Base-by-base conservation (phyloP, 495 filamentous ascomycete species). In the Pseudomonodictys pantanalensis region DNA sequence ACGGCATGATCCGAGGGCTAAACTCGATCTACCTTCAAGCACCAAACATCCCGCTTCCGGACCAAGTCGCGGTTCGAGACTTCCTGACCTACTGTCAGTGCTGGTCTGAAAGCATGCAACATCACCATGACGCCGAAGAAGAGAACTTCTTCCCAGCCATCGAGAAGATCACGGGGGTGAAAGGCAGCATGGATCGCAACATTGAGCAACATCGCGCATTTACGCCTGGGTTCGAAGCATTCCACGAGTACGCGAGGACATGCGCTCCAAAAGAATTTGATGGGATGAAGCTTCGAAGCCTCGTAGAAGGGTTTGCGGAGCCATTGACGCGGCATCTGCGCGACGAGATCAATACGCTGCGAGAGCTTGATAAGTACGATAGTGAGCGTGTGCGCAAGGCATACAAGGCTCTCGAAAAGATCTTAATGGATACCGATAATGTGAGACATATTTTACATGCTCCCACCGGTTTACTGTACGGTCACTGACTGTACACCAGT, bases 11-110 rank as follows among this genome's bases (percentile, higher is more conserved):
- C 44, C 77, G 79, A 26, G 71, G 70, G 6, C 71, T 81, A 4
- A 81, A 81, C 57, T 68, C 70, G 28, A 75, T 80, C 47, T 78
- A 76, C 62, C 67, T 76, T 17, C 78, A 80, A 68, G 74, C 76
- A 0, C 73, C 75, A 0, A 58, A 72, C 52, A 65, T 82, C 1
- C 11, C 58, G 12, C 32, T 17, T 29, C 7, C 49, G 2, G 58
- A 72, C 53, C 62, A 68, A 44, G 56, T 61, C 20, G 61, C 42
- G 1, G 58, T 70, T 12, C 53, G 48, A 10, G 60, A 72, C n/a
- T 77, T 80, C 58, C 68, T 81, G 38, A 53, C 65, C 12, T 78
- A 72, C 49, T 73, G 70, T 64, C 67, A 67, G 49, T 68, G 64
- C 47, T 64, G 62, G 32, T 63, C 55, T n/a, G 76, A 47, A 49